phyloP scores from a whole-genome alignment of 345 rosid genomes.

The Salix viminalis region DNA sequence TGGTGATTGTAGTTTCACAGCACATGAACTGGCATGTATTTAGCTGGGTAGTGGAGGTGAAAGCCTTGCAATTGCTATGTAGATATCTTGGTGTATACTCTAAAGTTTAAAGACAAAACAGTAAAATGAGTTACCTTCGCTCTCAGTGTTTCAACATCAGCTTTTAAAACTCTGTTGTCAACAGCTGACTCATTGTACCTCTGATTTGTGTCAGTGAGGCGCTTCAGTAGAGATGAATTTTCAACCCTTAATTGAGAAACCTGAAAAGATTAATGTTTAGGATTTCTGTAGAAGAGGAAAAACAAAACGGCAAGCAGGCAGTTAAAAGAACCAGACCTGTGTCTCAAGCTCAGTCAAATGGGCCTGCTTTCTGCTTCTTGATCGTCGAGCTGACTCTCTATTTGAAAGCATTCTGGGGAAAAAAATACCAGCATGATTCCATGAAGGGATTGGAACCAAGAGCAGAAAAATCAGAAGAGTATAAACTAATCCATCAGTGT shows the following conservation, averaged over 20 bases:
- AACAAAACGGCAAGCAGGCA: slow-evolving; percentile 3
- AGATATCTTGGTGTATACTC: not conserved
- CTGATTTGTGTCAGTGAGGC: slow-evolving; percentile 19
- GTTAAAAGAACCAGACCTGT: slow-evolving; percentile 17
- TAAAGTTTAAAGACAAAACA: not conserved
- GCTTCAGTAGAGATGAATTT: slow-evolving; percentile 26
- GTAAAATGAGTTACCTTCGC: slow-evolving; percentile 16
- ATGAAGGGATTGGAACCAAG: slow-evolving; percentile 1
- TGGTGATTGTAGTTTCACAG: too few species aligned
- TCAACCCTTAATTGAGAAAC: slow-evolving; percentile 27
- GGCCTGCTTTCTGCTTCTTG: slow-evolving; percentile 35
- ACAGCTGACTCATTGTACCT: slow-evolving; percentile 31
- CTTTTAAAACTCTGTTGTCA: slow-evolving; percentile 32
- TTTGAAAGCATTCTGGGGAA: slow-evolving; percentile 29
- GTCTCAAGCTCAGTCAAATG: slow-evolving; percentile 32
- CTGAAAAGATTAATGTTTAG: slow-evolving; percentile 4
- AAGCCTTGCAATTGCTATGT: not conserved
- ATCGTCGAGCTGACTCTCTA: slow-evolving; percentile 32
- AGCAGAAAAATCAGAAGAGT: not conserved
- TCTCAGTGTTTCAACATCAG: slow-evolving; percentile 27
- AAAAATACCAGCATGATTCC: slow-evolving; percentile 5
- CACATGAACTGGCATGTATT: too few species aligned
- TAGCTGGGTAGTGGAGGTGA: not conserved
- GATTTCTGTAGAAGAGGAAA: not conserved
- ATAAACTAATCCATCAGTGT: not conserved